Conservation (phyloP, 805 yeast genomes). For the Starmerella etchellsii region DNA sequence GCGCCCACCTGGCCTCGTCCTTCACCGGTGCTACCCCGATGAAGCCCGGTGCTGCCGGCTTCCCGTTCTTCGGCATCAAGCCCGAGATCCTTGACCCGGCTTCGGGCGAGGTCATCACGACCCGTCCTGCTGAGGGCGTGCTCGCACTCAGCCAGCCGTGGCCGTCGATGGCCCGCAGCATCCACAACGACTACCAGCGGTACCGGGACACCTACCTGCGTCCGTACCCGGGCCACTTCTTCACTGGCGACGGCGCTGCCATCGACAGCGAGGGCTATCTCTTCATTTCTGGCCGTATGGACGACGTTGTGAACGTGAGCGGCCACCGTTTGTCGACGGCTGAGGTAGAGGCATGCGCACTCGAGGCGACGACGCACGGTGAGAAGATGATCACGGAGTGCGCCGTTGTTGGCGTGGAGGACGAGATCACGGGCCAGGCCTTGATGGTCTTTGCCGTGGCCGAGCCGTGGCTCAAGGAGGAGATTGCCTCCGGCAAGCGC, state of each 20-base stretch:
- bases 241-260: slow-evolving; percentile 98
- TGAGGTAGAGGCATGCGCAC: slow-evolving; percentile 78
- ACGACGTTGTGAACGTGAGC: slow-evolving; percentile 93
- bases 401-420: slow-evolving; percentile 93
- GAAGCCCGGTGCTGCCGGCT: slow-evolving; percentile 94
- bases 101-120: slow-evolving; percentile 68
- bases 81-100: slow-evolving; percentile 90
- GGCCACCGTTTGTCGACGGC: slow-evolving; percentile 98
- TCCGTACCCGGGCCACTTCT: slow-evolving; percentile 87
- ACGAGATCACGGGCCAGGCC: slow-evolving; percentile 95
- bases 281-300: slow-evolving; percentile 98
- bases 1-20: slow-evolving; percentile 89
- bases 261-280: slow-evolving; percentile 91
- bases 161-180: slow-evolving; percentile 99
- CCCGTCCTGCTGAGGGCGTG: slow-evolving; percentile 92
- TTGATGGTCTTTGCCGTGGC: slow-evolving; percentile 74
- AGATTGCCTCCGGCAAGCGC: slow-evolving; percentile 27
- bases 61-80: slow-evolving; percentile 91
- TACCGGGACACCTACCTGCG: slow-evolving; percentile 83
- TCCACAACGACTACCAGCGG: slow-evolving; percentile 76
- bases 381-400: slow-evolving; percentile 75
- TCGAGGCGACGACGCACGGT: slow-evolving; percentile 40
- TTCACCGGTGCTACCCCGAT: slow-evolving; percentile 89
- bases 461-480: slow-evolving; percentile 47
- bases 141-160: slow-evolving; percentile 79